Conservation (phyloP, 164 flowering plant species). For the Vitis riparia region DNA sequence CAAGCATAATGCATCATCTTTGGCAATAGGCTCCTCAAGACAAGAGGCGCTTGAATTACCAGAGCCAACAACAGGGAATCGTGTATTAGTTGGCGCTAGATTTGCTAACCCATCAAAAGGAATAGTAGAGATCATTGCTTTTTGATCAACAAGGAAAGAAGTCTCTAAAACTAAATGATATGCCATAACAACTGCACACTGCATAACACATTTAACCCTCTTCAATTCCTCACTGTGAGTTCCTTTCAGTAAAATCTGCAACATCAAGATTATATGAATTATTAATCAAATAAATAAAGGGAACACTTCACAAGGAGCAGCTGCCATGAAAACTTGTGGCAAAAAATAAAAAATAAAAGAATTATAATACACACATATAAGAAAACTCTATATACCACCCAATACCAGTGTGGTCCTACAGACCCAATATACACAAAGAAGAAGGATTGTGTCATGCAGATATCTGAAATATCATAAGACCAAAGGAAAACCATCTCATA, state of each 20-base stretch:
- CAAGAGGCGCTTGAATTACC: constrained; percentile 14
- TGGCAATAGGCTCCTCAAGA: constrained; percentile 20
- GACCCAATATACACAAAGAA: no score
- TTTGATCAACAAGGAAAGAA: constrained; percentile 77
- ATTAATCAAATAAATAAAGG: neutral
- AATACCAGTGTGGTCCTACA: no score
- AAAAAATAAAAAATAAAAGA: no score
- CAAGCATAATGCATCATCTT: constrained; percentile 12
- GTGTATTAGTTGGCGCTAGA: constrained; percentile 13
- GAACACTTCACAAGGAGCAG: neutral
- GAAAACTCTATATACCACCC: no score
- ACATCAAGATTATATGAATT: constrained; percentile 1
- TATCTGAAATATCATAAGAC: no score
- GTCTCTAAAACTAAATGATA: constrained; percentile 84
- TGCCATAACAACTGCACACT: constrained; percentile 72
- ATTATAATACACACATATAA: no score
- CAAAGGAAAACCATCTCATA: no score
- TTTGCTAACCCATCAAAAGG: constrained; percentile 26
- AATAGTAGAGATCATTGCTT: constrained; percentile 67
- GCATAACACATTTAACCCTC: constrained; percentile 71
- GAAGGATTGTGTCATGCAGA: no score
- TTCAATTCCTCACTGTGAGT: constrained; percentile 79
- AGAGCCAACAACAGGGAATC: constrained; percentile 16
- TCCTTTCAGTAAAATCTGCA: constrained; percentile 94
- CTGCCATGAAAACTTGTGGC: neutral